Evolutionary conservation across 2,329 filamentous ascomycete species (phyloP), one percentile per base, ranked within the genome.

Genomic region (Stachybotrys echinatus): DNA sequence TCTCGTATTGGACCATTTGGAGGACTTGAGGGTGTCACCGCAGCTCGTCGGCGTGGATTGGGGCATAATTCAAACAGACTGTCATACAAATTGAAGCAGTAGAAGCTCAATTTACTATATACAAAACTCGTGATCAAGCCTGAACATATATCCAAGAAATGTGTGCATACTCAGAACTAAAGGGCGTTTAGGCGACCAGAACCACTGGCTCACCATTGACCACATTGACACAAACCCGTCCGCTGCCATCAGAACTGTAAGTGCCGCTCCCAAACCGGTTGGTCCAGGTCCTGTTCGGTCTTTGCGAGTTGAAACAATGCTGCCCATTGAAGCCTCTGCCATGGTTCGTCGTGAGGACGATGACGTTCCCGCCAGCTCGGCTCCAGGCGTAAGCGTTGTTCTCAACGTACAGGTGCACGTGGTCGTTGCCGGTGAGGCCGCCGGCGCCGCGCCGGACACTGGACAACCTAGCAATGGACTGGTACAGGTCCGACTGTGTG

Each of bases 401-500:
- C 7, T 65, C 63, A 1, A 71, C 67, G 51, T 74, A 72, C 2
- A 76, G 54, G 50, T 75, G 71, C 5, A 57, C 60, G 43, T 76
- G 73, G 55, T 76, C 74, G 48, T 76, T 65, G 14, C 54, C 65
- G 2, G 62, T 64, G 17, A 76, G 64, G 2, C 74, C 74, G 8
- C 73, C 73, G 2, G 70, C 70, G 18, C 70, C 59, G 64, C 64
- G 71, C 14, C 75, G 74, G 12, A 77, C 69, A 6, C 61, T 62
- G 48, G 78, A 78, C 12, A 79, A 59, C 1, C 57, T 48, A 17
- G 55, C 49, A 45, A 61, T 73, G 39, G 71, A 68, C n/a, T 61
- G 55, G 64, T 82, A 83, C 12, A 83, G 64, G 22, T 74, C 70
- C 7, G 71, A 56, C 5, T 65, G 55, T 1, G 69, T 76, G 52